Conservation (phyloP, 495 filamentous ascomycete genomes). For the Eremomyces bilateralis region DNA sequence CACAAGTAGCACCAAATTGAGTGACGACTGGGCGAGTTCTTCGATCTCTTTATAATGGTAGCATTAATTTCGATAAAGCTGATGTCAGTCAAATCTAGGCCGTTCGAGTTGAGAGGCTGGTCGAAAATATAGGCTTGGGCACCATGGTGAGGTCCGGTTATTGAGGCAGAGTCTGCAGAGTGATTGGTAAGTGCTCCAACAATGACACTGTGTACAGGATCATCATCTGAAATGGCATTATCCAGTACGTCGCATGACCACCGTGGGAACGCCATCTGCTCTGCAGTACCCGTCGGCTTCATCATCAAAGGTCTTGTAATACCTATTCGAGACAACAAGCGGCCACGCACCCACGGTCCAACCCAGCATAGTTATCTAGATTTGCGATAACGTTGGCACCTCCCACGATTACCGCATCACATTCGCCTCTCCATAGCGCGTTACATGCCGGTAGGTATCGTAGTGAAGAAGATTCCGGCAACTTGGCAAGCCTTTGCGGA, state of each 20-base stretch:
- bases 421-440: conserved; percentile 17
- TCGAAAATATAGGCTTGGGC: conserved; percentile 12
- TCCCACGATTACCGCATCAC: conserved; percentile 21
- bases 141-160: conserved; percentile 17
- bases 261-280: conserved; percentile 16
- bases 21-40: conserved; percentile 32
- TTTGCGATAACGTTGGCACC: conserved; percentile 21
- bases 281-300: conserved; percentile 22
- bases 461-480: too few species aligned
- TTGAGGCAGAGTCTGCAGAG: conserved; percentile 16
- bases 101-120: conserved; percentile 6
- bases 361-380: conserved; percentile 16
- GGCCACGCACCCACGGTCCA: conserved; percentile 17
- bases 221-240: conserved; percentile 16
- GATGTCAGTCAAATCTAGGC: conserved; percentile 10
- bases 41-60: conserved; percentile 18
- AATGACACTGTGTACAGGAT: conserved; percentile 17
- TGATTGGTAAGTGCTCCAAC: conserved; percentile 13
- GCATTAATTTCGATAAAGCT: conserved; percentile 22
- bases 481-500: too few species aligned
- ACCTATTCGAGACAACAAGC: conserved; percentile 20
- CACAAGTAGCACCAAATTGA: conserved; percentile 35
- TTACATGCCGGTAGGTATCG: conserved; percentile 14
- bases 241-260: conserved; percentile 19
- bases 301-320: conserved; percentile 24